Base-by-base conservation (phyloP, 805 yeast genomes). In the Saccharomycopsis sp. region DNA sequence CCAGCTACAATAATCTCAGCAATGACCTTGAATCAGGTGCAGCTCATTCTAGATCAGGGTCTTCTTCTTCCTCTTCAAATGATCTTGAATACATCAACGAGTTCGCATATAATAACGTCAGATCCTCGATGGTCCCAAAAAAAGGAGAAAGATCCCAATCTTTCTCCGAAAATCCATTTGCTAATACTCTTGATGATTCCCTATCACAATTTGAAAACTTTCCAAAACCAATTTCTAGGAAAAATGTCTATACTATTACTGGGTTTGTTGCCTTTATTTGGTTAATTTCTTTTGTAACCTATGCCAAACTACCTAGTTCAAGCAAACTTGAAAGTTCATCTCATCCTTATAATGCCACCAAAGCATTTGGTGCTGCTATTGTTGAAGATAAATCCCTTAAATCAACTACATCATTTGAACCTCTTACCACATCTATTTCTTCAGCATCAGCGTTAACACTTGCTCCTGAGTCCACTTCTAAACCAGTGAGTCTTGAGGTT, bases 71-170 rank as follows among this genome's bases (percentile, higher is more conserved):
- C n/a, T 39, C 44, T 32, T 42, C 49, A 6, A 35, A 39, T 20
- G 40, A 44, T 3, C 42, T 50, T 2, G 51, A 50, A 30, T 37
- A 28, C 17, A 39, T 50, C 20, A 46, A 36, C 31, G 32, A 42
- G 41, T 52, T 12, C 61, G 63, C 54, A 49, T 67, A 18, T 47
- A 36, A 39, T 21, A 45, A 45, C 36, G 41, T 31, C 21, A 32
- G 41, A 23, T 28, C 17, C 29, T 25, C 36, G 9, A 21, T 39
- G 13, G 15, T 30, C 8, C 45, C 40, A 49, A 28, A 48, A 50
- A 9, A 38, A 52, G 29, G 52, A 52, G n/a, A 29, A 44, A 3
- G 52, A 54, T 40, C 47, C 49, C 28, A 29, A 10, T 12, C 34
- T 15, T n/a, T n/a, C n/a, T 26, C 27, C 4, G 32, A 33, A 31